Conservation (phyloP, 768 basidiomycete species). For the Macrolepiota dolichaula region DNA sequence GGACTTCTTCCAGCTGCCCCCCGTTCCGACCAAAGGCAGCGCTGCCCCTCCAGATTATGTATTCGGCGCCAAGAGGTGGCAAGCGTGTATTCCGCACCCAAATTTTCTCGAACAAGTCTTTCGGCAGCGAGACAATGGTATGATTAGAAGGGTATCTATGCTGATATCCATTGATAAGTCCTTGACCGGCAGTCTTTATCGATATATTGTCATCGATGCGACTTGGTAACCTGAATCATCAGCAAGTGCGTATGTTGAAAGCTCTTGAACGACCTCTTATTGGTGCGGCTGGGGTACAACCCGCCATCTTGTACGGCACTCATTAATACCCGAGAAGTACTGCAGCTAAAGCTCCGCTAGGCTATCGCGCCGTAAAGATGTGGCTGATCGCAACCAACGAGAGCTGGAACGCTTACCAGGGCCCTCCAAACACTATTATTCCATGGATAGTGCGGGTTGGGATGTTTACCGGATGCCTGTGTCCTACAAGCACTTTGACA, state of each 20-base stretch:
- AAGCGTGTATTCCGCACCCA: slow-evolving; percentile 43
- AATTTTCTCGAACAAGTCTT: slow-evolving; percentile 62
- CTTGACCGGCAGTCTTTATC: slow-evolving; percentile 56
- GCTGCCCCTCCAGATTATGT: slow-evolving; percentile 34
- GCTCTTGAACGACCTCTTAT: slow-evolving; percentile 52
- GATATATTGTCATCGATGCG: slow-evolving; percentile 89
- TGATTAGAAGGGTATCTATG: background rate
- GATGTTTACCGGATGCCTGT: slow-evolving; percentile 35
- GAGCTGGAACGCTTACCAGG: slow-evolving; percentile 51
- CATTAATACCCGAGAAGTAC: background rate
- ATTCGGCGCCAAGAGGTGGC: slow-evolving; percentile 67
- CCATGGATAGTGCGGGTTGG: slow-evolving; percentile 43
- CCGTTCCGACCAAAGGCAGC: slow-evolving; percentile 44
- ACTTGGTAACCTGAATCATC: slow-evolving; percentile 52
- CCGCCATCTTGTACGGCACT: slow-evolving; percentile 71
- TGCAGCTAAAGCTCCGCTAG: slow-evolving; percentile 30
- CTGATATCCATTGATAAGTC: background rate
- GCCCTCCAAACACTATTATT: slow-evolving; percentile 26
- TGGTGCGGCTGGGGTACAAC: slow-evolving; percentile 64
- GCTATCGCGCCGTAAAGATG: slow-evolving; percentile 75
- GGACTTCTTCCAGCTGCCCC: slow-evolving; percentile 81
- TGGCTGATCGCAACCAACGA: slow-evolving; percentile 67
- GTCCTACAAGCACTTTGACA: slow-evolving; percentile 20
- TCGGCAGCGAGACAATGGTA: slow-evolving; percentile 63
- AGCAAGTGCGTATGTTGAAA: slow-evolving; percentile 55